Evolutionary conservation across 768 basidiomycete species (phyloP).

Genomic region (Suillus placidus): DNA sequence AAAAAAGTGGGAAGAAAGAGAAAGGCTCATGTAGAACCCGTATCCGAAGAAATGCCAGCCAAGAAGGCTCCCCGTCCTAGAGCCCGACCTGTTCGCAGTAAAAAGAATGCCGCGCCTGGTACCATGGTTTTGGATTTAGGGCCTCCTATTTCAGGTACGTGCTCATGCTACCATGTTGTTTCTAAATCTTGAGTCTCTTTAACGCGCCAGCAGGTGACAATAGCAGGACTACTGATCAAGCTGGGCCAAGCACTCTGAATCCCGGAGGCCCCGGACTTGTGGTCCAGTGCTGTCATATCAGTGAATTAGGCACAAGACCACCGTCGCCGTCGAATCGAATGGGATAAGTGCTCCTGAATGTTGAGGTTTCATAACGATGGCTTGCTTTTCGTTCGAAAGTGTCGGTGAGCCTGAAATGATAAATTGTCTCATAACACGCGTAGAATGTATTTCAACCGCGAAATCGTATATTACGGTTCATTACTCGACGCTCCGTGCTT

Average conservation of each 20-base stretch:
- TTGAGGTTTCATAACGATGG: background rate
- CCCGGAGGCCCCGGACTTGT: background rate
- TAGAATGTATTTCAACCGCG: background rate
- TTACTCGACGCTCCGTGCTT: background rate
- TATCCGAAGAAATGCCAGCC: background rate
- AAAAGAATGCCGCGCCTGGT: background rate
- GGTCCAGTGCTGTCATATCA: background rate
- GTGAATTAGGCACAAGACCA: background rate
- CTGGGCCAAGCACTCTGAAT: background rate
- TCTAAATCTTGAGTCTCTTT: background rate
- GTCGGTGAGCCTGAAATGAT: background rate
- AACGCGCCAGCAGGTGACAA: background rate
- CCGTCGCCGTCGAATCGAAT: background rate
- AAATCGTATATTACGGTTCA: slow-evolving; percentile 3
- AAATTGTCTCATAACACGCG: too few species aligned
- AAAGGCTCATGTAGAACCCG: background rate
- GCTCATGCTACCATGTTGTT: too few species aligned
- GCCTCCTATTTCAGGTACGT: background rate
- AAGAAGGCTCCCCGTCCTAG: background rate
- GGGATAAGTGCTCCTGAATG: background rate
- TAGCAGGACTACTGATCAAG: background rate
- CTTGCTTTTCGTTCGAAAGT: background rate
- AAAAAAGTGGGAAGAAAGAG: background rate
- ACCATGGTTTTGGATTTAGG: slow-evolving; percentile 4
- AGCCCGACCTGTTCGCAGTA: background rate